Evolutionary conservation across 192 early-diverging fungal genomes (phyloP), one percentile per base, ranked within the genome.

Genomic region (Coemansia sp.): DNA sequence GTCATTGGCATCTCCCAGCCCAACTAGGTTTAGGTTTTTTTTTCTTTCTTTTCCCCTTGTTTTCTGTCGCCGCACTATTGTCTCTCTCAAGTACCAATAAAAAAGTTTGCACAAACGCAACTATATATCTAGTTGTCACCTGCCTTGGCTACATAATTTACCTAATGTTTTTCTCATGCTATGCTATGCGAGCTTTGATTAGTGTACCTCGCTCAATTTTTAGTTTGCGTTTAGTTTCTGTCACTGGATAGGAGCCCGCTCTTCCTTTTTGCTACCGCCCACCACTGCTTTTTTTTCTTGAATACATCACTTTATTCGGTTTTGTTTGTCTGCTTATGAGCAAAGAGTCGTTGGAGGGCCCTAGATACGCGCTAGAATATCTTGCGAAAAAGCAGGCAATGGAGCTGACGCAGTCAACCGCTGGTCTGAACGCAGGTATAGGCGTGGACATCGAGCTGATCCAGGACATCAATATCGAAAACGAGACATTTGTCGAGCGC

Each of bases 361-460:
- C 66, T 34, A 69, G 65, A 42, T 11, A 51, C 13, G 58, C 58
- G 23, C 69, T 78, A 27, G 59, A 60, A 8, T 19, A 53, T 2
- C 49, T 72, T 6, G 75, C 75, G 3, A 19, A 52, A 6, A 22
- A 56, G 18, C 75, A 78, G 11, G 70, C 63, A 5, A 27, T 22
- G 19, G 47, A 58, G 28, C 61, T 72, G 3, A 19, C 51, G 0
- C 28, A 24, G 24, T 28, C 3, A 19, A 4, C 19, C 6, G 23
- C n/a, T 19, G 50, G 22, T 4, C n/a, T n/a, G 54, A 91, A 88
- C 19, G 83, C 92, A 14, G 92, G 92, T 57, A 87, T 95, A 16
- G 92, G 92, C 60, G 88, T 95, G 24, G 95, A 98, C 75, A 91
- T 95, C 7, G 92, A 98, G 79, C 76, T 98, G 49, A 82, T 92